These are phyloP conservation scores for Stephanodiscus triporus DNA, from an alignment of 108 stramenopile species.

Conservation along the genomic window DNA sequence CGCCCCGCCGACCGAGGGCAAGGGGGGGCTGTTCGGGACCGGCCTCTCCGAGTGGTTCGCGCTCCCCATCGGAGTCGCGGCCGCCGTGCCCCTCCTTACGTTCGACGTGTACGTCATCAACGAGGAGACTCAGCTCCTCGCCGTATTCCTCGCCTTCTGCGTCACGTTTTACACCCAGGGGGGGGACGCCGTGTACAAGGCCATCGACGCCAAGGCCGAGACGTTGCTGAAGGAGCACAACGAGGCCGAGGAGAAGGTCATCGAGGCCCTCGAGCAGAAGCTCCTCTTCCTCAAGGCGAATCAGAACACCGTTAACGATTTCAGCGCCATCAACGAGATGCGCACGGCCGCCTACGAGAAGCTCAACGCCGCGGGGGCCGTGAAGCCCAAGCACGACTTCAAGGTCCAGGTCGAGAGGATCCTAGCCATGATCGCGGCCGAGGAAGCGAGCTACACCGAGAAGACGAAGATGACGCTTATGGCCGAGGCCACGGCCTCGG, in stretches of 20 bases:
- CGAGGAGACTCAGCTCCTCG: conserved; percentile 87
- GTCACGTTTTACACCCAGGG: conserved; percentile 84
- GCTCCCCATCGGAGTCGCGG: conserved; percentile 76
- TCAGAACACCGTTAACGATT: conserved; percentile 72
- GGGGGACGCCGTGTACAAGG: conserved; percentile 82
- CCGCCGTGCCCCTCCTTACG: conserved; percentile 82
- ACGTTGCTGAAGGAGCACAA: conserved; percentile 78
- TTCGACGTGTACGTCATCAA: conserved; percentile 84
- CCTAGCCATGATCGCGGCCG: conserved; percentile 70
- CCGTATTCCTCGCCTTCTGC: conserved; percentile 84
- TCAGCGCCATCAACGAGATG: conserved; percentile 65
- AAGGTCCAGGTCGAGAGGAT: conserved; percentile 83
- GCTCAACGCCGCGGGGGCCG: conserved; percentile 80
- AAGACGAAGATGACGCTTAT: conserved; percentile 85
- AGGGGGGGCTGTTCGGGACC: conserved; percentile 73
- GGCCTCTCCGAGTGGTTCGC: conserved; percentile 79
- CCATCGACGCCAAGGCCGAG: conserved; percentile 72
- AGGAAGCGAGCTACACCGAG: conserved; percentile 72
- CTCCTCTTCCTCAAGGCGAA: conserved; percentile 78
- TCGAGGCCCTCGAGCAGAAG: conserved; percentile 71
- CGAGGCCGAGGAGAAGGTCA: conserved; percentile 81
- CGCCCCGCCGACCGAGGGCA: conserved; percentile 37
- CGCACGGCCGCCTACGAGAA: conserved; percentile 73
- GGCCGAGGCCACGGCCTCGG: conserved; percentile 79
- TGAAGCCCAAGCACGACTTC: conserved; percentile 87